Conservation (phyloP, 805 yeast genomes). For the Saturnispora dispora region DNA sequence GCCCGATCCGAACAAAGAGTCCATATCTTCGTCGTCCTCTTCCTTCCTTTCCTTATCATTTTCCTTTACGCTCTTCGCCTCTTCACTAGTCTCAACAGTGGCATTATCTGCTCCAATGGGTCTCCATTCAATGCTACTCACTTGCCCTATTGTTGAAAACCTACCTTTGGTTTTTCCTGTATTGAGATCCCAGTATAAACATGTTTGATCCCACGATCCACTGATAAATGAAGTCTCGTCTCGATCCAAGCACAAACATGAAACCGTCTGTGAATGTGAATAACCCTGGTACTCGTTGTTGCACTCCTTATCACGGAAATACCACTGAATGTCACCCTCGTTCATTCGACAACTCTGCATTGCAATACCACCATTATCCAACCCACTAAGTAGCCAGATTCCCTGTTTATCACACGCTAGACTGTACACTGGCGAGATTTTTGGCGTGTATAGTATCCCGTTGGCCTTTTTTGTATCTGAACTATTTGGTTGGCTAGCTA, state of each 20-base stretch:
- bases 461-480: constrained; percentile 30
- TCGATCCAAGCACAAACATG: constrained; percentile 55
- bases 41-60: constrained; percentile 4
- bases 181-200: constrained; percentile 79
- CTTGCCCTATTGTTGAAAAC: constrained; percentile 64
- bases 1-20: constrained; percentile 39
- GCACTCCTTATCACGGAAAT: constrained; percentile 35
- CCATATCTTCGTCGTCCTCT: constrained; percentile 20
- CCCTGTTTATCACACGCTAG: constrained; percentile 78
- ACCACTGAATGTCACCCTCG: constrained; percentile 76
- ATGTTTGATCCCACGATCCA: constrained; percentile 84
- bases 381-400: constrained; percentile 76
- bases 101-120: constrained; percentile 41
- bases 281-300: constrained; percentile 17
- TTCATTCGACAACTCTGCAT: constrained; percentile 72
- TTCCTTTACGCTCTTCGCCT: constrained; percentile 26
- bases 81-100: constrained; percentile 14
- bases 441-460: constrained; percentile 48
- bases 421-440: constrained; percentile 77
- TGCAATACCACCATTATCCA: constrained; percentile 76
- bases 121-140: constrained; percentile 65
- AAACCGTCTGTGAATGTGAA: constrained; percentile 65
- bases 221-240: constrained; percentile 58
- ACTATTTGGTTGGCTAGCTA: constrained; percentile 25
- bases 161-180: constrained; percentile 47